Evolutionary conservation across 352 stramenopile genomes (phyloP).

Genomic region (Phytophthora palmivora): DNA sequence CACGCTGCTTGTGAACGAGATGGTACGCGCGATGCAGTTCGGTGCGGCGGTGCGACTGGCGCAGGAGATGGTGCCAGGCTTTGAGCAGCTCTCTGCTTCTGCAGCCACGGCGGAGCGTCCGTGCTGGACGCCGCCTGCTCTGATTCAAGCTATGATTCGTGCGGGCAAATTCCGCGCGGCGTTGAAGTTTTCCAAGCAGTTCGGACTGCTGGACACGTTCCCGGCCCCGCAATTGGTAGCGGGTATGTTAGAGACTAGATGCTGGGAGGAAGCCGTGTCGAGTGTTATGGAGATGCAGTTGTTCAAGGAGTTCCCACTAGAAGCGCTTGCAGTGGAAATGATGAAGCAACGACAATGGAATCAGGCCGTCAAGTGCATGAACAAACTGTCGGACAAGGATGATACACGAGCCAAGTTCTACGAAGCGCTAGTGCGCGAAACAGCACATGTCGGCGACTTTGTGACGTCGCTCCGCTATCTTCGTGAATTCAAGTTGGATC

Average conservation of each 20-base stretch:
- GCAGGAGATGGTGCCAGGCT: constrained; percentile 82
- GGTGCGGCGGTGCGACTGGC: constrained; percentile 73
- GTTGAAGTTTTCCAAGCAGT: constrained; percentile 85
- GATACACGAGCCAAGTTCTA: constrained; percentile 47
- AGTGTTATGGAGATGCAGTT: constrained; percentile 80
- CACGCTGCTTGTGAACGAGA: constrained; percentile 84
- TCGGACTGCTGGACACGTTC: constrained; percentile 77
- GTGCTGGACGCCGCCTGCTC: constrained; percentile 78
- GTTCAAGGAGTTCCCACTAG: constrained; percentile 73
- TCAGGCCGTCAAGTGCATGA: constrained; percentile 81
- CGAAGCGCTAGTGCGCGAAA: constrained; percentile 65
- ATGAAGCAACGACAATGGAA: constrained; percentile 76
- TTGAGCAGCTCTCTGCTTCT: constrained; percentile 54
- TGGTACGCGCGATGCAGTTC: constrained; percentile 73
- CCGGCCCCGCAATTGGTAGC: constrained; percentile 64
- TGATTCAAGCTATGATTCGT: constrained; percentile 88
- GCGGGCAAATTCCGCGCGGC: constrained; percentile 73
- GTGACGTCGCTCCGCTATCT: constrained; percentile 69
- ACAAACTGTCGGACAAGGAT: constrained; percentile 65
- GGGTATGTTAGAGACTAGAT: constrained; percentile 71
- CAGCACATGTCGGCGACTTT: constrained; percentile 72
- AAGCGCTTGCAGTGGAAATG: constrained; percentile 69
- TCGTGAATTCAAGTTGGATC: constrained; percentile 83
- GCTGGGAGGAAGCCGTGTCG: constrained; percentile 77
- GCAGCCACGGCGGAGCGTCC: constrained; percentile 26